Conservation (phyloP, 225 moss, liverwort and hornwort species). For the Pleurozium schreberi region DNA sequence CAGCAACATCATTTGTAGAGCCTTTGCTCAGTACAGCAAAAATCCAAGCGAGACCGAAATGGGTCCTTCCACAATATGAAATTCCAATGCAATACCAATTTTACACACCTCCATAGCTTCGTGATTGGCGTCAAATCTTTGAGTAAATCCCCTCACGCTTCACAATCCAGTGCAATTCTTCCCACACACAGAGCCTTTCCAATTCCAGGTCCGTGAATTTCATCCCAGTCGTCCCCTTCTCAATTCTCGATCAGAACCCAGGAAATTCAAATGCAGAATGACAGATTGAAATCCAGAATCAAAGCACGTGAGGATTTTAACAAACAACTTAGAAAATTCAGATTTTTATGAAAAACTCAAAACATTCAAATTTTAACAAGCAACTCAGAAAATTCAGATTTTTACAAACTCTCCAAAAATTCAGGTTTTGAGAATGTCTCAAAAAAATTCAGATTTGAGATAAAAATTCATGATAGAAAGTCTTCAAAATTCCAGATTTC, state of each 20-base stretch:
- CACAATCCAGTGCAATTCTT: neutral
- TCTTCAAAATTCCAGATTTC: too few species aligned
- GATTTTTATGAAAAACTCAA: too few species aligned
- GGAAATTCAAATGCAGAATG: neutral
- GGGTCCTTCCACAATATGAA: neutral
- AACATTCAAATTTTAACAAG: too few species aligned
- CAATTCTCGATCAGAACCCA: neutral
- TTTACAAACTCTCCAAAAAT: too few species aligned
- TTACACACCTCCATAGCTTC: slow-evolving; percentile 8
- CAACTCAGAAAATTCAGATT: too few species aligned
- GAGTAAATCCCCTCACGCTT: neutral
- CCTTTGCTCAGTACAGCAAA: neutral
- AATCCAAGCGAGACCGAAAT: neutral
- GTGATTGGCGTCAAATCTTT: neutral
- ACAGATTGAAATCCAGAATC: neutral
- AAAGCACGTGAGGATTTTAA: neutral
- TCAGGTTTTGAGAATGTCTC: too few species aligned
- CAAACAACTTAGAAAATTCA: too few species aligned
- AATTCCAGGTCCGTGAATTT: neutral
- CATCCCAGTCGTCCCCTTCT: neutral
- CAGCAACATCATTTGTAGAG: neutral
- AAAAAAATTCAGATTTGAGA: too few species aligned
- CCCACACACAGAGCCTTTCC: neutral
- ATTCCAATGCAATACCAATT: neutral
- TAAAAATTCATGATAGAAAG: too few species aligned